Conservation (phyloP, 768 basidiomycete genomes). For the Hemileccinum impolitum region DNA sequence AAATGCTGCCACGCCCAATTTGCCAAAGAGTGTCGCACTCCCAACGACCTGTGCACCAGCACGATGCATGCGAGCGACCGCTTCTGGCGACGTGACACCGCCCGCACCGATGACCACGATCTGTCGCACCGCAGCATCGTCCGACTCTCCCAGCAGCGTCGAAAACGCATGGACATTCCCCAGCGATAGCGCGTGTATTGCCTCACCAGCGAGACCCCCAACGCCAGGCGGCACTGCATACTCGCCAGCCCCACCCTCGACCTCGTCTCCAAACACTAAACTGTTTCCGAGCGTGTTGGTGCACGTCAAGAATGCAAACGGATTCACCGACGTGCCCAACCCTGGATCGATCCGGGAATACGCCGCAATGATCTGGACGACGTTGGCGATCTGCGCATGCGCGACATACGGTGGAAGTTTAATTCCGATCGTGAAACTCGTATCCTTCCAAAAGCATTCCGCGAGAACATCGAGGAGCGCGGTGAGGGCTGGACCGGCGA, state of each 20-base stretch:
- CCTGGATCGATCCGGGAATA: slow-evolving; percentile 28
- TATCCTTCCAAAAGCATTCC: slow-evolving; percentile 45
- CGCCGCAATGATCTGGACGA: slow-evolving; percentile 45
- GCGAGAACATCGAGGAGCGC: slow-evolving; percentile 57
- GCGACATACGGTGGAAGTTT: slow-evolving; percentile 78
- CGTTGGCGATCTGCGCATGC: slow-evolving; percentile 54
- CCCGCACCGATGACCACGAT: slow-evolving; percentile 79
- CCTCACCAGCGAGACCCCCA: slow-evolving; percentile 77
- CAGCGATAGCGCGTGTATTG: slow-evolving; percentile 70
- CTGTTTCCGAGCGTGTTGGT: slow-evolving; percentile 79
- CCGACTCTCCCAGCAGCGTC: slow-evolving; percentile 43
- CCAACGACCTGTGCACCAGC: slow-evolving; percentile 76
- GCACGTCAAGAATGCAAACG: slow-evolving; percentile 73
- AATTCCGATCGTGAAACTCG: slow-evolving; percentile 62
- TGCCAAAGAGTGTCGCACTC: slow-evolving; percentile 54
- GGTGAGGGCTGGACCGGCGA: slow-evolving; percentile 37
- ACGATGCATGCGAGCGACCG: slow-evolving; percentile 62
- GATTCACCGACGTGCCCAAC: slow-evolving; percentile 30
- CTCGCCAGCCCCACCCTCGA: slow-evolving; percentile 16
- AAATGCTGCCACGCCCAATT: slow-evolving; percentile 52
- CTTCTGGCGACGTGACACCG: slow-evolving; percentile 64
- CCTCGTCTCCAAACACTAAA: slow-evolving; percentile 60
- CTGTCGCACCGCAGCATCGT: slow-evolving; percentile 38
- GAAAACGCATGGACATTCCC: slow-evolving; percentile 73
- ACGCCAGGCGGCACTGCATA: slow-evolving; percentile 63